A percentile compares a stretch with the other conserved stretches of the same genome.
These are phyloP conservation scores for Leccinum olivaceoglutinosum DNA, from an alignment of 1,284 basidiomycete genomes.

Conservation along the genomic window DNA sequence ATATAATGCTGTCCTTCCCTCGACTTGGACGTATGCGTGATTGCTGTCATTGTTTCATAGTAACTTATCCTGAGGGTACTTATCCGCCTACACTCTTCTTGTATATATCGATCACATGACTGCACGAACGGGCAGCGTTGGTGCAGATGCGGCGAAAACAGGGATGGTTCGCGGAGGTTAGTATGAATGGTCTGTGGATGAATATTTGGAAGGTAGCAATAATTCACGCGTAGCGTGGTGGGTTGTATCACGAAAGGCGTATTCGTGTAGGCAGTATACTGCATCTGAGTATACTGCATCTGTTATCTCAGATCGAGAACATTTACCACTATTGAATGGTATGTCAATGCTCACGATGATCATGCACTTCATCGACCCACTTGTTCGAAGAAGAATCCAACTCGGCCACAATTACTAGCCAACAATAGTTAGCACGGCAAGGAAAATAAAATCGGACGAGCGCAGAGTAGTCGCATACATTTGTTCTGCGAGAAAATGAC, in stretches of 20 bases:
- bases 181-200: conserved; percentile 80
- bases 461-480: conserved; percentile 37
- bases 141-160: conserved; percentile 71
- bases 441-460: neutral
- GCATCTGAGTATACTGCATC: neutral
- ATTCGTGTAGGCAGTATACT: conserved; percentile 65
- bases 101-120: conserved; percentile 62
- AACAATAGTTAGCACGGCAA: conserved; percentile 1
- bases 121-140: conserved; percentile 75
- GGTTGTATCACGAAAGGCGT: conserved; percentile 63
- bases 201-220: conserved; percentile 63
- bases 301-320: conserved; percentile 4
- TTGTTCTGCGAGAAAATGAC: conserved; percentile 47
- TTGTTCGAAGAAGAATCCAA: conserved; percentile 73
- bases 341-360: conserved; percentile 44
- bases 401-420: conserved; percentile 52
- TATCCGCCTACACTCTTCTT: conserved; percentile 21
- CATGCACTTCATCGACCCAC: conserved; percentile 72
- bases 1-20: too few species aligned
- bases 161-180: conserved; percentile 52
- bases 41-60: too few species aligned
- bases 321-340: neutral
- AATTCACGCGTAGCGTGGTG: conserved; percentile 53
- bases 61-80: too few species aligned
- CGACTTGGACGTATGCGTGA: too few species aligned